A percentile compares a stretch with the other conserved stretches of the same genome.
Evolutionary conservation across 1,284 basidiomycete species (phyloP).

Genomic region (Ustilago lituana): DNA sequence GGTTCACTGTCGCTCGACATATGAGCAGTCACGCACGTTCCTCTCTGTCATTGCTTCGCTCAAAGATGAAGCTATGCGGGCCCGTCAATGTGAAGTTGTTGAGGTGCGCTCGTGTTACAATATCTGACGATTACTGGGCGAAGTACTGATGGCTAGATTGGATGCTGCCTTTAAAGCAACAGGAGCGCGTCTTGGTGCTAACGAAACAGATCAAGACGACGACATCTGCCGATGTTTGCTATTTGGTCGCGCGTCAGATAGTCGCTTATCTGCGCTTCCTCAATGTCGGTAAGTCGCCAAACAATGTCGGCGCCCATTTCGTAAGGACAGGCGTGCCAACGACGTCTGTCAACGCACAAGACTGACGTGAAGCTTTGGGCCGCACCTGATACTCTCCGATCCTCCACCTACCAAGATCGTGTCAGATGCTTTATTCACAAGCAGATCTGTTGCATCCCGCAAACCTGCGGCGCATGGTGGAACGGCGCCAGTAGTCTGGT

Average conservation of each 20-base stretch:
- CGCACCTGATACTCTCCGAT: too few relatives aligned
- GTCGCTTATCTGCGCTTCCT: conserved; percentile 22
- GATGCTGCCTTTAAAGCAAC: background rate
- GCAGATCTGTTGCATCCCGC: background rate
- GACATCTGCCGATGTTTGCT: conserved; percentile 7
- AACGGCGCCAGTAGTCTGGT: background rate
- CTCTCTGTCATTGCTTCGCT: conserved; percentile 9
- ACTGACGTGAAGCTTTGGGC: background rate
- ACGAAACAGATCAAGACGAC: background rate
- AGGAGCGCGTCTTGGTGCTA: conserved; percentile 8
- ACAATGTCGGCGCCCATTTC: background rate
- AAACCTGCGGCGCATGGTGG: conserved; percentile 7
- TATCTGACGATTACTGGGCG: too few relatives aligned
- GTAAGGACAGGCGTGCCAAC: too few relatives aligned
- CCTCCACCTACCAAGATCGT: background rate
- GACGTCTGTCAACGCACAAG: background rate
- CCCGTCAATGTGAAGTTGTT: conserved; percentile 7
- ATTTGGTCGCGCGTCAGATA: conserved; percentile 16
- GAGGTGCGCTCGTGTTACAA: conserved; percentile 15
- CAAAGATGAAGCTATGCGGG: background rate
- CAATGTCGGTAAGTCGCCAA: conserved; percentile 16
- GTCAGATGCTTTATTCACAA: conserved; percentile 8
- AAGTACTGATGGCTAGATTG: too few relatives aligned
- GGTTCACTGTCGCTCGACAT: background rate
- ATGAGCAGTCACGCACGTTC: conserved; percentile 14